These are phyloP conservation scores for Candida labiduridarum DNA, from an alignment of 1,139 yeast species.

Conservation along the genomic window DNA sequence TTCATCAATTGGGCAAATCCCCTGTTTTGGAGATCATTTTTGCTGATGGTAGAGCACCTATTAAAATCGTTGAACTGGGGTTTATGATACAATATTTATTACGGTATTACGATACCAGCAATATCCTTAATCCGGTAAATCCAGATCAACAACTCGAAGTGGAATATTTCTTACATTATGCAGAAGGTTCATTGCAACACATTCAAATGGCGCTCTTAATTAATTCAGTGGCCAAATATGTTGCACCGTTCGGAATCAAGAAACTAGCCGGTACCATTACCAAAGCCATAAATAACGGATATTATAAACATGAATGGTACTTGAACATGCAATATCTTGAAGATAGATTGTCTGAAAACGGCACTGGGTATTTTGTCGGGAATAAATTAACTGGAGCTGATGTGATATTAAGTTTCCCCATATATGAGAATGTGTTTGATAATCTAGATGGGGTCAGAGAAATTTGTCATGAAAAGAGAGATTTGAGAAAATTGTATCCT, in stretches of 20 bases:
- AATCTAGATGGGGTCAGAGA: constrained; percentile 40
- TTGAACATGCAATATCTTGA: constrained; percentile 47
- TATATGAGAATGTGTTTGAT: constrained; percentile 45
- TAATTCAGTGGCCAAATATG: constrained; percentile 37
- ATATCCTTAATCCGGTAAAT: constrained; percentile 32
- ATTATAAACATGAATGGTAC: constrained; percentile 45
- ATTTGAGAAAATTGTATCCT: constrained; percentile 32
- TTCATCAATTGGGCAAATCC: constrained; percentile 60
- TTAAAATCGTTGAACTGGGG: constrained; percentile 50
- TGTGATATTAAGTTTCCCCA: constrained; percentile 51
- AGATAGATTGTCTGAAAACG: constrained; percentile 35
- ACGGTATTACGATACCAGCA: constrained; percentile 39
- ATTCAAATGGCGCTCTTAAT: constrained; percentile 43
- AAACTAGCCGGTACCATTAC: constrained; percentile 42
- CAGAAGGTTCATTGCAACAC: constrained; percentile 62
- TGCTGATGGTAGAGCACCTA: constrained; percentile 42
- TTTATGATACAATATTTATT: constrained; percentile 48
- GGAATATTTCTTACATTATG: constrained; percentile 54
- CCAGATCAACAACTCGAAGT: constrained; percentile 40
- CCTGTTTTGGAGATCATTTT: constrained; percentile 54
- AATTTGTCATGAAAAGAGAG: constrained; percentile 36
- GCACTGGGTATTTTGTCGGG: constrained; percentile 56
- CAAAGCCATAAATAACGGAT: constrained; percentile 44
- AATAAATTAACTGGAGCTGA: constrained; percentile 62
- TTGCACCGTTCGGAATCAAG: constrained; percentile 52